Evolutionary conservation across 106 monocot species (phyloP).

Genomic region (Triglochin maritima): DNA sequence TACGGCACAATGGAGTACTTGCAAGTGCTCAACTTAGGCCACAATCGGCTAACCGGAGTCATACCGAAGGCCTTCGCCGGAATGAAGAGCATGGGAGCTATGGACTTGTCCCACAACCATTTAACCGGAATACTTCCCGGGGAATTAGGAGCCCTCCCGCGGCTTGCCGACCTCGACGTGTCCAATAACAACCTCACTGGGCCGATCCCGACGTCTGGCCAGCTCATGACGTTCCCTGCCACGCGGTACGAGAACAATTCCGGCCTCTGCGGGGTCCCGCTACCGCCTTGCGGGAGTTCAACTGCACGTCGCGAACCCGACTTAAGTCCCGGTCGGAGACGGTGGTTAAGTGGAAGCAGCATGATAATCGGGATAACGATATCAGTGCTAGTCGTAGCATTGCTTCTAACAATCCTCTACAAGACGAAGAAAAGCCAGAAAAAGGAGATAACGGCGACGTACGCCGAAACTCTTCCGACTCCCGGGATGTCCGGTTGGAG

Average conservation of each 20-base stretch:
- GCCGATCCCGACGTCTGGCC: slow-evolving; percentile 50
- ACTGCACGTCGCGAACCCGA: not conserved
- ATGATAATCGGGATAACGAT: slow-evolving; percentile 32
- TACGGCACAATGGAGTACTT: slow-evolving; percentile 43
- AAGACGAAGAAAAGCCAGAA: slow-evolving; percentile 31
- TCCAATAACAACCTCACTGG: slow-evolving; percentile 65
- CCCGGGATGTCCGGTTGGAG: slow-evolving; percentile 39
- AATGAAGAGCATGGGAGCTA: slow-evolving; percentile 24
- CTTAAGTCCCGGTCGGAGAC: not conserved
- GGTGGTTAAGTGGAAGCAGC: slow-evolving; percentile 12
- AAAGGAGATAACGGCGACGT: slow-evolving; percentile 13
- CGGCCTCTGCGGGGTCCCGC: slow-evolving; percentile 68
- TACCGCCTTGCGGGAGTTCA: slow-evolving; percentile 27
- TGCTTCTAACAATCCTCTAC: slow-evolving; percentile 25
- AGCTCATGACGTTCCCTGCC: slow-evolving; percentile 51
- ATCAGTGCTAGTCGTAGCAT: slow-evolving; percentile 26
- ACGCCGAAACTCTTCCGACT: slow-evolving; percentile 31
- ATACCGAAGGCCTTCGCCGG: slow-evolving; percentile 50
- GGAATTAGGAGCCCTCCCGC: slow-evolving; percentile 25
- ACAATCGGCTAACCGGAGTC: slow-evolving; percentile 43
- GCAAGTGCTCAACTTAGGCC: slow-evolving; percentile 59
- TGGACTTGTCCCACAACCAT: slow-evolving; percentile 66
- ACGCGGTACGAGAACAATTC: slow-evolving; percentile 59
- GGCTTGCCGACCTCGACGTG: slow-evolving; percentile 57
- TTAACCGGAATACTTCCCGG: slow-evolving; percentile 58